phyloP scores from a whole-genome alignment of 176 grass and related monocot species.

The maize (Zea mays) region DNA sequence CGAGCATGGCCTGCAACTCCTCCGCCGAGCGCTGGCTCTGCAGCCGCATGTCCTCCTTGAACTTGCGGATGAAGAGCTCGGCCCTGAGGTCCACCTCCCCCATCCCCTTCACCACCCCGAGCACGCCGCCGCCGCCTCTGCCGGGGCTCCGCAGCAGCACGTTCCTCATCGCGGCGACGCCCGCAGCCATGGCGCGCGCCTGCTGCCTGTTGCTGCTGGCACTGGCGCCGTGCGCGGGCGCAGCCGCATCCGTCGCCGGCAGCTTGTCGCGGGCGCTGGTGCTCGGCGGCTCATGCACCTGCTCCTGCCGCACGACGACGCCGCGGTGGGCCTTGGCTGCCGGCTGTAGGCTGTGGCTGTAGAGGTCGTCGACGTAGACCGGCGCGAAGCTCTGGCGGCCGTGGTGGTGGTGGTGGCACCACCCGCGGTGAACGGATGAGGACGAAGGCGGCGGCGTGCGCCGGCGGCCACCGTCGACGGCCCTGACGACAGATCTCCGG shows the following conservation, averaged over 20 bases:
- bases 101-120: conserved; percentile 42
- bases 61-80: conserved; percentile 76
- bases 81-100: conserved; percentile 68
- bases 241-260: background rate
- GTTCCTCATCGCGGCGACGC: conserved; percentile 17
- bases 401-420: conserved; percentile 13
- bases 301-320: background rate
- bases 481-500: background rate
- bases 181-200: background rate
- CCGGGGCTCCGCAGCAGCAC: conserved; percentile 39
- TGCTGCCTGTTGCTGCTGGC: background rate
- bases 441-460: too few species aligned
- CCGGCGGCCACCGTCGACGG: background rate
- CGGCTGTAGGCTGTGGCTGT: conserved; percentile 19
- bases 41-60: conserved; percentile 83
- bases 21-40: conserved; percentile 66
- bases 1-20: conserved; percentile 67
- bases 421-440: background rate
- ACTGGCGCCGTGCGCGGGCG: background rate
- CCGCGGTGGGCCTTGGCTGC: background rate
- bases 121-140: conserved; percentile 2
- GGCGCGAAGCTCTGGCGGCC: conserved; percentile 39
- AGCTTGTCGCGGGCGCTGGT: background rate
- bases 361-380: conserved; percentile 68
- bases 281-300: background rate